Evolutionary conservation across 2,329 filamentous ascomycete genomes (phyloP).

Genomic region (Alternaria triticina): DNA sequence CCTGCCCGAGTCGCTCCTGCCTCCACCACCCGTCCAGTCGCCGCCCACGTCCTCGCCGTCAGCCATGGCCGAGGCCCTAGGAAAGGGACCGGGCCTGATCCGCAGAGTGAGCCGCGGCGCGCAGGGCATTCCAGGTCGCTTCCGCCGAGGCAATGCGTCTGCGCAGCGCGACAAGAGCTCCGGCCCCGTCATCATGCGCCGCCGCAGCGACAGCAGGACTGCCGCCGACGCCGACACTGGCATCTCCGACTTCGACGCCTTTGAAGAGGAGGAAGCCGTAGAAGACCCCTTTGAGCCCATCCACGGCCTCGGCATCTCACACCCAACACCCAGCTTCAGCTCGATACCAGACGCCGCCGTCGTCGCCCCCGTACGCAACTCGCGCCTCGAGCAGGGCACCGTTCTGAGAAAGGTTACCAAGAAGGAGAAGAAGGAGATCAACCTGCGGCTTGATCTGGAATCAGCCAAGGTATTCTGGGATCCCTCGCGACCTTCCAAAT

Average conservation of each 20-base stretch:
- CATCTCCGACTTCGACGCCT: slow-evolving; percentile 57
- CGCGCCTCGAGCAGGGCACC: slow-evolving; percentile 78
- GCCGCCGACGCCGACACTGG: slow-evolving; percentile 59
- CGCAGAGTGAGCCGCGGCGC: slow-evolving; percentile 84
- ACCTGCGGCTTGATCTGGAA: slow-evolving; percentile 80
- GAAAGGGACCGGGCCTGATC: slow-evolving; percentile 73
- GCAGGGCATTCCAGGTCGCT: slow-evolving; percentile 69
- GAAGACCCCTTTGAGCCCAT: slow-evolving; percentile 52
- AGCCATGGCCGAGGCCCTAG: slow-evolving; percentile 68
- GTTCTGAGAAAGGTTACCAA: slow-evolving; percentile 83
- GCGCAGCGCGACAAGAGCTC: slow-evolving; percentile 82
- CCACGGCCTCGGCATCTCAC: slow-evolving; percentile 52
- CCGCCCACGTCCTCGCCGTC: slow-evolving; percentile 53
- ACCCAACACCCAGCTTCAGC: slow-evolving; percentile 35
- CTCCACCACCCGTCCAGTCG: slow-evolving; percentile 49
- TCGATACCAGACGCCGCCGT: slow-evolving; percentile 51
- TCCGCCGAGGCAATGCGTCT: slow-evolving; percentile 78
- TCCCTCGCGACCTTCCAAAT: slow-evolving; percentile 76
- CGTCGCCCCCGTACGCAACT: slow-evolving; percentile 76
- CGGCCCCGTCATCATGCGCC: slow-evolving; percentile 84
- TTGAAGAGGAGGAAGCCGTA: slow-evolving; percentile 59
- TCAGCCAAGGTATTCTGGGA: slow-evolving; percentile 91
- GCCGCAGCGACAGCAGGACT: slow-evolving; percentile 88
- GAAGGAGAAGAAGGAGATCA: slow-evolving; percentile 75
- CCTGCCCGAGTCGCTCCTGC: slow-evolving; percentile 74